These are phyloP conservation scores for Moringa oleifera DNA, from an alignment of 345 rosid species.

Conservation along the genomic window DNA sequence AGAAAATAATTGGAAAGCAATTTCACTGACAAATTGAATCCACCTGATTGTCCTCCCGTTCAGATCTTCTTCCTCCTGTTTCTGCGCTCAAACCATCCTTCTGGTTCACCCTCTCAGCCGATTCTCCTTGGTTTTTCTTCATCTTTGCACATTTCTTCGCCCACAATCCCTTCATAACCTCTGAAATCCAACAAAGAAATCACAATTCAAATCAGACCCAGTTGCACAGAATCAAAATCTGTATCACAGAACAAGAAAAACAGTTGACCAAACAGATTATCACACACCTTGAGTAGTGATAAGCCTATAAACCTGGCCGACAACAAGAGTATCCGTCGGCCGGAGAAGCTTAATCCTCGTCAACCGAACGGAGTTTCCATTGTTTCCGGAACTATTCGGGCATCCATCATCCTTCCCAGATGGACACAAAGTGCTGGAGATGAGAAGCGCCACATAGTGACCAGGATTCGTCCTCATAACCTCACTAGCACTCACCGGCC, in stretches of 20 bases:
- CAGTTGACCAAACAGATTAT: background rate
- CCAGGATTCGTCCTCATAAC: constrained; percentile 86
- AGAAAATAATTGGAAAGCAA: too few relatives aligned
- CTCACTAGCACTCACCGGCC: constrained; percentile 60
- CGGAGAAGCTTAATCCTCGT: constrained; percentile 92
- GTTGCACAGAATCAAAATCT: background rate
- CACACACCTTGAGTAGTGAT: constrained; percentile 62
- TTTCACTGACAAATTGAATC: background rate
- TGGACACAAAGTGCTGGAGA: constrained; percentile 60
- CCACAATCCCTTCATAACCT: constrained; percentile 74
- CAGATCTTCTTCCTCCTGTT: constrained; percentile 30
- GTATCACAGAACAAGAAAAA: too few relatives aligned
- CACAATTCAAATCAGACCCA: constrained; percentile 12
- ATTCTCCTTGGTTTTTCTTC: constrained; percentile 31
- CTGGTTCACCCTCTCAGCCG: constrained; percentile 20
- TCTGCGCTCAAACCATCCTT: constrained; percentile 17
- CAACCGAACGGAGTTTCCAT: constrained; percentile 41
- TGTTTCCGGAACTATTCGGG: constrained; percentile 5
- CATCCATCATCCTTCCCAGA: constrained; percentile 8
- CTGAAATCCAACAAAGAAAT: constrained; percentile 28
- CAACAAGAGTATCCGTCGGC: constrained; percentile 70
- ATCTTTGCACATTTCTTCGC: constrained; percentile 70
- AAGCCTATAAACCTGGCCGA: constrained; percentile 84
- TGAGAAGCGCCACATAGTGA: constrained; percentile 85
- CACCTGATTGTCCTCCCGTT: constrained; percentile 39